Conservation (phyloP, 805 yeast species). For the Pichia rugopelliculosa region DNA sequence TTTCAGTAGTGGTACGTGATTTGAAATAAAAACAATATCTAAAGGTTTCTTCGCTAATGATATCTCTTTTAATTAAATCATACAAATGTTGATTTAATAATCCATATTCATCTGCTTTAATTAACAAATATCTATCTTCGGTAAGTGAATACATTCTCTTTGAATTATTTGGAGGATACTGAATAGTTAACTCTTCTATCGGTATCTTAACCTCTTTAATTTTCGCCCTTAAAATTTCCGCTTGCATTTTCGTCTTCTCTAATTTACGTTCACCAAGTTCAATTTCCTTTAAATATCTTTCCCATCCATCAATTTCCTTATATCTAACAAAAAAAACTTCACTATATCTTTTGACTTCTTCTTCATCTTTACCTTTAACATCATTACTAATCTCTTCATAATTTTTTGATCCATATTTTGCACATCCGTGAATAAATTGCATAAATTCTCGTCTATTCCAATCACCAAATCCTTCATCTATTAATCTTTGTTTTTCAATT, state of each 20-base stretch:
- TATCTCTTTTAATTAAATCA: constrained; percentile 61
- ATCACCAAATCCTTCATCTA: constrained; percentile 51
- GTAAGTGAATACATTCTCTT: constrained; percentile 60
- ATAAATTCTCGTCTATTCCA: constrained; percentile 77
- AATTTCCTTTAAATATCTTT: constrained; percentile 62
- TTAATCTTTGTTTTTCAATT: constrained; percentile 41
- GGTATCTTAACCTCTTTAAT: constrained; percentile 51
- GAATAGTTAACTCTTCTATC: constrained; percentile 52
- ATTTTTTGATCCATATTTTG: constrained; percentile 54
- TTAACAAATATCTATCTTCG: constrained; percentile 63
- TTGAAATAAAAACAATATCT: constrained; percentile 67
- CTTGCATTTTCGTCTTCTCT: constrained; percentile 48
- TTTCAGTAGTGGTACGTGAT: constrained; percentile 65
- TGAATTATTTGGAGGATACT: constrained; percentile 79
- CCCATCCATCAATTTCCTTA: constrained; percentile 58
- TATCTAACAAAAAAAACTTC: constrained; percentile 58
- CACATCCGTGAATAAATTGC: constrained; percentile 61
- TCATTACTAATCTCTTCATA: constrained; percentile 43
- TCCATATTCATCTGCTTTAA: constrained; percentile 59
- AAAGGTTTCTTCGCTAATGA: constrained; percentile 50
- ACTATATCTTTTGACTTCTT: constrained; percentile 54
- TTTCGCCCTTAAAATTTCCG: constrained; percentile 45
- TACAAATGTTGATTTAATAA: constrained; percentile 49
- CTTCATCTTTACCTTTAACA: constrained; percentile 47
- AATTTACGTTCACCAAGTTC: constrained; percentile 66